Percentiles rank a stretch among this genome's conserved stretches.
phyloP scores from a whole-genome alignment of 1,139 yeast species.

The Pichia cactophila region DNA sequence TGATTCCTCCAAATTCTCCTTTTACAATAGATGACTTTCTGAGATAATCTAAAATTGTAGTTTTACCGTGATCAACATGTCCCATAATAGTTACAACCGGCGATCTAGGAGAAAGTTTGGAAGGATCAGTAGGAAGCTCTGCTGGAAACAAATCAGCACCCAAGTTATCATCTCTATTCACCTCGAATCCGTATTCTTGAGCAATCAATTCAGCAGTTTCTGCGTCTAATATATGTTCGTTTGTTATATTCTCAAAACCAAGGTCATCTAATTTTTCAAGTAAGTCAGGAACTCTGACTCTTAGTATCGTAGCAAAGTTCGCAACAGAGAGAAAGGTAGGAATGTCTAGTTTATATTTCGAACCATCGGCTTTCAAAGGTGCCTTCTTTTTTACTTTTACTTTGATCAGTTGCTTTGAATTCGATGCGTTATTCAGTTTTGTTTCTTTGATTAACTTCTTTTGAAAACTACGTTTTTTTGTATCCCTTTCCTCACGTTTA shows the following conservation, averaged over 20 bases:
- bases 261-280: conserved; percentile 51
- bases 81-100: conserved; percentile 99
- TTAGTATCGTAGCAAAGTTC: conserved; percentile 65
- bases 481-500: background rate
- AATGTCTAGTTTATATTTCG: conserved; percentile 35
- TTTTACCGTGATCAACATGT: conserved; percentile 97
- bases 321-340: conserved; percentile 73
- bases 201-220: conserved; percentile 84
- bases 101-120: conserved; percentile 55
- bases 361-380: conserved; percentile 7
- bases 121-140: conserved; percentile 30
- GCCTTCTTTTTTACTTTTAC: conserved; percentile 12
- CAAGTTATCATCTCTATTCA: conserved; percentile 49
- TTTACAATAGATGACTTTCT: conserved; percentile 78
- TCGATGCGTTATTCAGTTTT: background rate
- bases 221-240: conserved; percentile 73
- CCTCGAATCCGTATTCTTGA: conserved; percentile 77
- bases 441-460: background rate
- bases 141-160: conserved; percentile 59
- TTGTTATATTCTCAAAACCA: conserved; percentile 72
- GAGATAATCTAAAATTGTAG: conserved; percentile 81
- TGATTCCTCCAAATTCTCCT: conserved; percentile 91
- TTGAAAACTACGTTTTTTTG: no score
- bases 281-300: conserved; percentile 55
- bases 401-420: background rate